These are phyloP conservation scores for Dioszegia hungarica DNA, from an alignment of 768 basidiomycete species.

Conservation along the genomic window DNA sequence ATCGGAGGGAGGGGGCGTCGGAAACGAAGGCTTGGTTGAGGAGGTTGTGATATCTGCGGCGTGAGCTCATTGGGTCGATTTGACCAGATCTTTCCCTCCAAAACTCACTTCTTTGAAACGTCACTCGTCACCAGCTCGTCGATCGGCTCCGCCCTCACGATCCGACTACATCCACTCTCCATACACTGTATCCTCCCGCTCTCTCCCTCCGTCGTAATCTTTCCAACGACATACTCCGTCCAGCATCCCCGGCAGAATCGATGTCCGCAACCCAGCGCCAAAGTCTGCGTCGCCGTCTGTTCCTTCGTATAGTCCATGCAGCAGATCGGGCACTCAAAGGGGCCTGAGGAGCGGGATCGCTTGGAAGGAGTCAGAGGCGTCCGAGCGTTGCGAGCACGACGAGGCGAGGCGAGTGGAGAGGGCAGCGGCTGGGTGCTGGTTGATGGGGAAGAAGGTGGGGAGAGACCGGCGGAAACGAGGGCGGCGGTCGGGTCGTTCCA, in stretches of 20 bases:
- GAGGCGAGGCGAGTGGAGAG: constrained; percentile 16
- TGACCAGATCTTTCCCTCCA: constrained; percentile 32
- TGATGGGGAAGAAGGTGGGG: constrained; percentile 51
- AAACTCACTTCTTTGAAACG: constrained; percentile 50
- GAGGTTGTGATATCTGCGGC: constrained; percentile 70
- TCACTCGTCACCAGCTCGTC: constrained; percentile 58
- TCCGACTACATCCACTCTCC: constrained; percentile 50
- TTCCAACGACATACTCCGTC: constrained; percentile 70
- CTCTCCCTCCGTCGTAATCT: constrained; percentile 63
- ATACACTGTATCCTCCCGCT: constrained; percentile 52
- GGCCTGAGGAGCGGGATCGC: constrained; percentile 45
- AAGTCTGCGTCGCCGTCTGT: constrained; percentile 59
- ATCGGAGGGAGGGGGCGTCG: constrained; percentile 75
- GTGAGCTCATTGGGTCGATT: not conserved
- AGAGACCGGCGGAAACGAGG: constrained; percentile 68
- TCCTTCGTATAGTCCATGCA: constrained; percentile 57
- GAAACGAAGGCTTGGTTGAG: constrained; percentile 84
- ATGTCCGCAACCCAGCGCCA: constrained; percentile 76
- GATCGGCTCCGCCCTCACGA: constrained; percentile 50
- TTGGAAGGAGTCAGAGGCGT: constrained; percentile 27
- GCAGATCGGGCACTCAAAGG: constrained; percentile 90
- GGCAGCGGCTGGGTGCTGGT: constrained; percentile 49
- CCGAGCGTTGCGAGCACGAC: constrained; percentile 39
- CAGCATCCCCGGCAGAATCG: constrained; percentile 79
- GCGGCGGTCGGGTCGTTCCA: constrained; percentile 82